phyloP scores from a whole-genome alignment of 2,329 filamentous ascomycete genomes.

The Lecanosticta acicola region DNA sequence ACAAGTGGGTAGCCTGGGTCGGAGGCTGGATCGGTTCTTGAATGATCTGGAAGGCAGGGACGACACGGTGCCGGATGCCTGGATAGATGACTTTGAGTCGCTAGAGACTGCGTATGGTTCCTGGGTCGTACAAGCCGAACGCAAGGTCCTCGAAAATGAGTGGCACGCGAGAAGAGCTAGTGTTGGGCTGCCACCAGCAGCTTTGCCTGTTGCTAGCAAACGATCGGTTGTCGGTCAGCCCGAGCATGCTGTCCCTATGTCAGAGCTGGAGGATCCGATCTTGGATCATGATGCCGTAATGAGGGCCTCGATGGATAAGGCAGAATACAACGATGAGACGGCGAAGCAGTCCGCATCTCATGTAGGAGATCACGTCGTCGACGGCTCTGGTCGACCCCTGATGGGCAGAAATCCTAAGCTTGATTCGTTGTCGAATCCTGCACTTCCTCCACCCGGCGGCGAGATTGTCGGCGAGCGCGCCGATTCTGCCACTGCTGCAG shows the following conservation, averaged over 20 bases:
- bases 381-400: background rate
- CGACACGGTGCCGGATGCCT: constrained; percentile 77
- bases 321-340: background rate
- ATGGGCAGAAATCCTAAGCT: background rate
- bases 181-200: background rate
- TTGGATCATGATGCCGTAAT: constrained; percentile 3
- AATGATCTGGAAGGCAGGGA: constrained; percentile 77
- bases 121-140: constrained; percentile 76
- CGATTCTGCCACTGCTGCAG: background rate
- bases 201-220: background rate
- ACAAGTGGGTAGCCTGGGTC: constrained; percentile 65
- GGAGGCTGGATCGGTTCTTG: constrained; percentile 74
- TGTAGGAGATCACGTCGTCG: background rate
- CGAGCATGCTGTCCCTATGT: background rate
- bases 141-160: constrained; percentile 64
- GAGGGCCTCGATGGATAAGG: constrained; percentile 1
- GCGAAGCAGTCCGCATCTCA: background rate
- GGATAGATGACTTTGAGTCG: constrained; percentile 80
- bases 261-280: constrained; percentile 1
- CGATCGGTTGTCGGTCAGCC: background rate
- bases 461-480: background rate
- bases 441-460: background rate
- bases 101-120: constrained; percentile 71
- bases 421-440: background rate
- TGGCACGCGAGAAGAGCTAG: constrained; percentile 12